A percentile compares a stretch with the other conserved stretches of the same genome.
phyloP scores from a whole-genome alignment of 371 early-diverging fungal species.

The Actinomortierella ambigua region DNA sequence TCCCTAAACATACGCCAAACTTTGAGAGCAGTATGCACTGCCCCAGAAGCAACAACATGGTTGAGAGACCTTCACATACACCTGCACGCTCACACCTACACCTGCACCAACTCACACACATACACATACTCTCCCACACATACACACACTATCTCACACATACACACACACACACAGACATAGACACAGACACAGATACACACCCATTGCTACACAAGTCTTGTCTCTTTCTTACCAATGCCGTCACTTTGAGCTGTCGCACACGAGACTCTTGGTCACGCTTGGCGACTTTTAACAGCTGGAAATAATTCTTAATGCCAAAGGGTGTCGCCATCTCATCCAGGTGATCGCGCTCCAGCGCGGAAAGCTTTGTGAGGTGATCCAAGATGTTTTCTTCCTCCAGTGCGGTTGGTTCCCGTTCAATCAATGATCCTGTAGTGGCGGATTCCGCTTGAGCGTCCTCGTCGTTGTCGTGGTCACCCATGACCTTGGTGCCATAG shows the following conservation, averaged over 20 bases:
- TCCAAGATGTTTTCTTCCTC: conserved; percentile 41
- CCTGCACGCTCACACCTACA: neutral
- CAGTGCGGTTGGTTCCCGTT: conserved; percentile 13
- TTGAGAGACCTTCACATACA: neutral
- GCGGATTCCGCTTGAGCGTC: neutral
- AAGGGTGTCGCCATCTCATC: conserved; percentile 19
- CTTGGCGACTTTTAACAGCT: conserved; percentile 17
- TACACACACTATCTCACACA: too few relatives aligned
- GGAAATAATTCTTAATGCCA: conserved; percentile 26
- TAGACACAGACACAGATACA: too few relatives aligned
- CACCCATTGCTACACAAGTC: too few relatives aligned
- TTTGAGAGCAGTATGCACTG: neutral
- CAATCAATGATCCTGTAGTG: conserved; percentile 2
- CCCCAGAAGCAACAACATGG: neutral
- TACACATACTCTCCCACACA: too few relatives aligned
- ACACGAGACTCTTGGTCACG: conserved; percentile 27
- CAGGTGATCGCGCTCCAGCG: conserved; percentile 19
- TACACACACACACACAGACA: too few relatives aligned
- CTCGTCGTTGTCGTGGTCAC: neutral
- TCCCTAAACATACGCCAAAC: too few relatives aligned
- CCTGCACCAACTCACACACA: too few relatives aligned
- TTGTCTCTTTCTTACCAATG: too few relatives aligned
- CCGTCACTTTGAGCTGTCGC: conserved; percentile 31
- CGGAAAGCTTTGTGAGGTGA: conserved; percentile 24
- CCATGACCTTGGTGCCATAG: conserved; percentile 22